Percentiles rank a stretch among this genome's conserved stretches.
phyloP scores from a whole-genome alignment of 805 yeast genomes.

The Kuraishia piskuri region DNA sequence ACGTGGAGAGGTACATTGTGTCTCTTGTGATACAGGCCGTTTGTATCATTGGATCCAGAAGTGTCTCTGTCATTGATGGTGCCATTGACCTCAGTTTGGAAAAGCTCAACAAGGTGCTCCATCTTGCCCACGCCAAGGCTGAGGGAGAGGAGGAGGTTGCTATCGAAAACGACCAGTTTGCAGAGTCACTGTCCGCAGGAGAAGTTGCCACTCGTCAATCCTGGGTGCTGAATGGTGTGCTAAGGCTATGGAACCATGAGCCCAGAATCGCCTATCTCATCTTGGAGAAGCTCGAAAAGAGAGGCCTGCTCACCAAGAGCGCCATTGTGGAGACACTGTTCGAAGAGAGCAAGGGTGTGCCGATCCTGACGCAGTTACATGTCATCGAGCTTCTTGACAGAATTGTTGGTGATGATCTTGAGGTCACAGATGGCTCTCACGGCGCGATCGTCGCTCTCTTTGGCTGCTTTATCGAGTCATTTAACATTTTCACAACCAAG shows the following conservation, averaged over 20 bases:
- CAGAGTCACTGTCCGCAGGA: slow-evolving; percentile 1
- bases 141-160: slow-evolving; percentile 13
- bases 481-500: not conserved
- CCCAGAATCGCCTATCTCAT: slow-evolving; percentile 59
- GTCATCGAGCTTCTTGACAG: slow-evolving; percentile 30
- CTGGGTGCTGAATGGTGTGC: slow-evolving; percentile 46
- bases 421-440: not conserved
- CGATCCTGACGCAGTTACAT: slow-evolving; percentile 34
- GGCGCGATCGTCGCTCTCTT: not conserved
- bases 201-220: slow-evolving; percentile 20
- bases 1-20: slow-evolving; percentile 38
- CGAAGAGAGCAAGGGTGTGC: slow-evolving; percentile 21
- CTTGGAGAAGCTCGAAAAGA: slow-evolving; percentile 39
- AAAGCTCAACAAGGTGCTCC: slow-evolving; percentile 18
- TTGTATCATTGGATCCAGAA: slow-evolving; percentile 80
- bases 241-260: slow-evolving; percentile 57
- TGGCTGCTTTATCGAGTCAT: not conserved
- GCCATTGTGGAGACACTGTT: slow-evolving; percentile 37
- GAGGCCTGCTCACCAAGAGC: slow-evolving; percentile 31
- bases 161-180: slow-evolving; percentile 16
- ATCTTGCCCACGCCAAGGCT: slow-evolving; percentile 6
- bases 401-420: slow-evolving; percentile 6
- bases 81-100: slow-evolving; percentile 22
- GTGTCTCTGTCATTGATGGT: slow-evolving; percentile 67
- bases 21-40: slow-evolving; percentile 61